A percentile compares a stretch with the other conserved stretches of the same genome.
phyloP scores from a whole-genome alignment of 2,329 filamentous ascomycete species.

The Ophidiomyces ophidiicola region DNA sequence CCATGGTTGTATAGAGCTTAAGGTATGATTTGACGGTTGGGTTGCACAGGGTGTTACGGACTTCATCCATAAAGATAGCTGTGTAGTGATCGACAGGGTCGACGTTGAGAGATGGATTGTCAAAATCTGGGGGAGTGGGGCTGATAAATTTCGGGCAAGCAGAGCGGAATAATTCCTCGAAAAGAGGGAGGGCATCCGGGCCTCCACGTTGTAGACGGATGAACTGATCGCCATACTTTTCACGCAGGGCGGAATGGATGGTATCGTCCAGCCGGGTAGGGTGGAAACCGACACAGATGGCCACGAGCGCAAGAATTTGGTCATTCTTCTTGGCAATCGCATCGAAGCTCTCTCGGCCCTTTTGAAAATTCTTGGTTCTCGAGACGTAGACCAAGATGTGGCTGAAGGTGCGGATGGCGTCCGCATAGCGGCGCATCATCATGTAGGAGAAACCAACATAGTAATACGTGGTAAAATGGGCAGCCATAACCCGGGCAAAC shows the following conservation, averaged over 20 bases:
- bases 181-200: conserved; percentile 86
- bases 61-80: conserved; percentile 97
- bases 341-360: conserved; percentile 80
- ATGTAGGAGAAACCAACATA: conserved; percentile 99
- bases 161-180: conserved; percentile 93
- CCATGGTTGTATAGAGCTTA: conserved; percentile 98
- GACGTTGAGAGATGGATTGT: conserved; percentile 88
- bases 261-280: conserved; percentile 95
- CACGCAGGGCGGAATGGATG: conserved; percentile 91
- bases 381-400: conserved; percentile 99
- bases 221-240: conserved; percentile 99
- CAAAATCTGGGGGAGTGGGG: conserved; percentile 91
- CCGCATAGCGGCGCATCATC: conserved; percentile 99
- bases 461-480: conserved; percentile 99
- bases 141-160: conserved; percentile 99
- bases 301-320: conserved; percentile 98
- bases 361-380: conserved; percentile 99
- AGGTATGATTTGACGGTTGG: conserved; percentile 97
- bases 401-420: conserved; percentile 99
- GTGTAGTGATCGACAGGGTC: conserved; percentile 97
- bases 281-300: conserved; percentile 97
- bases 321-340: conserved; percentile 99
- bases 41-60: conserved; percentile 98
- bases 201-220: conserved; percentile 92
- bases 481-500: conserved; percentile 98